phyloP scores from a whole-genome alignment of 768 basidiomycete genomes.

The Phanerochaete sordida region DNA sequence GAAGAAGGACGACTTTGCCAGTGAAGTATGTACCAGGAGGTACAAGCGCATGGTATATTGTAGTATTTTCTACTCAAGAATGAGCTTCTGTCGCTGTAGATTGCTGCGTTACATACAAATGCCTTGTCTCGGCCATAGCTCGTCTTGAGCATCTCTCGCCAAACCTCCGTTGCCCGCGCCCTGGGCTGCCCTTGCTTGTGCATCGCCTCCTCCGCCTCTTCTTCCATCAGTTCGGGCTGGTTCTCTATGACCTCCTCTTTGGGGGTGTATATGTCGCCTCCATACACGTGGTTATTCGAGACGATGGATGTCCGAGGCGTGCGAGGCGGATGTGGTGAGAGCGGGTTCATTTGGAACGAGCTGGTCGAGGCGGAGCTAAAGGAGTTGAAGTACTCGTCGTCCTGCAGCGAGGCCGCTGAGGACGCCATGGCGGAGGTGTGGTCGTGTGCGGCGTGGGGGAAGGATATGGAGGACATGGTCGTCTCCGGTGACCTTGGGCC shows the following conservation, averaged over 20 bases:
- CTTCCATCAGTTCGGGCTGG: constrained; percentile 23
- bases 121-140: constrained; percentile 82
- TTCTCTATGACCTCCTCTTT: constrained; percentile 34
- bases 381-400: constrained; percentile 50
- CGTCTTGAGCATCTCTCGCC: constrained; percentile 76
- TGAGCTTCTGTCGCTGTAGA: background rate
- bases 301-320: constrained; percentile 59
- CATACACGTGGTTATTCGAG: constrained; percentile 35
- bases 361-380: constrained; percentile 27
- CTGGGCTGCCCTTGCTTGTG: constrained; percentile 36
- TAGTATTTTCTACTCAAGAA: constrained; percentile 65
- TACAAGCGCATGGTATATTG: constrained; percentile 80
- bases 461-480: constrained; percentile 9
- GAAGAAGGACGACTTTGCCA: constrained; percentile 44
- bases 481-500: background rate
- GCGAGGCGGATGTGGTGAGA: constrained; percentile 74
- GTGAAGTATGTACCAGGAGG: constrained; percentile 61
- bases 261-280: constrained; percentile 41
- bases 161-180: constrained; percentile 64
- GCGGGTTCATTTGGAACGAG: constrained; percentile 80
- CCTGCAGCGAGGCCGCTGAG: constrained; percentile 38
- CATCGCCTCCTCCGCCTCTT: constrained; percentile 29
- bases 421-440: constrained; percentile 33
- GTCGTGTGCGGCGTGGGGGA: constrained; percentile 7
- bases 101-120: constrained; percentile 52